Percentiles rank a stretch among this genome's conserved stretches.
These are phyloP conservation scores for Elasticomyces elasticus DNA, from an alignment of 495 filamentous ascomycete genomes.

Conservation along the genomic window DNA sequence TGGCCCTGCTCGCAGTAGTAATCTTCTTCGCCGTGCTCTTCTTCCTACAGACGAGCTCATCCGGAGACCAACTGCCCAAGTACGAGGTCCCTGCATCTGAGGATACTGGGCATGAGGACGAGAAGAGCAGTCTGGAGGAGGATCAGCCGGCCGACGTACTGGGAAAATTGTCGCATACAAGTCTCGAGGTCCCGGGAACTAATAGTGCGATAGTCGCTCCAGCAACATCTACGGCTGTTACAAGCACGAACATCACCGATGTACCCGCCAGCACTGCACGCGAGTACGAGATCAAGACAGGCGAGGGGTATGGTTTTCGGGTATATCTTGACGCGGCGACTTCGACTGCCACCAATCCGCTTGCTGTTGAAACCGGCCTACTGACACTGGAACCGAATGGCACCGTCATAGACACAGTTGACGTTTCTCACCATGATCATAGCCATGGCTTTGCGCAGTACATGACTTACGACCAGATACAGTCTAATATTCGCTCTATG, in stretches of 20 bases:
- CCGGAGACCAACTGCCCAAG: conserved; percentile 13
- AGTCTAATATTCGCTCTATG: conserved; percentile 25
- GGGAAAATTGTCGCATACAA: background rate
- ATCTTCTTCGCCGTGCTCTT: conserved; percentile 13
- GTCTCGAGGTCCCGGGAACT: background rate
- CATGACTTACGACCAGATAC: conserved; percentile 1
- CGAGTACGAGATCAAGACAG: background rate
- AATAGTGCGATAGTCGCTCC: background rate
- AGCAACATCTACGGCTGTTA: background rate
- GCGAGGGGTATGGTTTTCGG: background rate
- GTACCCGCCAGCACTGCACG: background rate
- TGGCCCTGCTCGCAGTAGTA: conserved; percentile 17
- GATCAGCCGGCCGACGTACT: background rate
- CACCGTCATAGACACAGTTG: background rate
- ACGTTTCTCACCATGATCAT: background rate
- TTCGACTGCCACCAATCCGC: background rate
- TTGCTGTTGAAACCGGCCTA: background rate
- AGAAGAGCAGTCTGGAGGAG: conserved; percentile 10
- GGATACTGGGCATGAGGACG: background rate
- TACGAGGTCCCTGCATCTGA: background rate
- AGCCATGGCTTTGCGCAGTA: background rate
- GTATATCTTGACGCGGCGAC: background rate
- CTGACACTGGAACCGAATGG: background rate
- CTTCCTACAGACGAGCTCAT: conserved; percentile 4
- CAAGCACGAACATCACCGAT: background rate